Evolutionary conservation across 768 basidiomycete genomes (phyloP), one percentile per base, ranked within the genome.

Genomic region (Kwoniella mangroviensis): DNA sequence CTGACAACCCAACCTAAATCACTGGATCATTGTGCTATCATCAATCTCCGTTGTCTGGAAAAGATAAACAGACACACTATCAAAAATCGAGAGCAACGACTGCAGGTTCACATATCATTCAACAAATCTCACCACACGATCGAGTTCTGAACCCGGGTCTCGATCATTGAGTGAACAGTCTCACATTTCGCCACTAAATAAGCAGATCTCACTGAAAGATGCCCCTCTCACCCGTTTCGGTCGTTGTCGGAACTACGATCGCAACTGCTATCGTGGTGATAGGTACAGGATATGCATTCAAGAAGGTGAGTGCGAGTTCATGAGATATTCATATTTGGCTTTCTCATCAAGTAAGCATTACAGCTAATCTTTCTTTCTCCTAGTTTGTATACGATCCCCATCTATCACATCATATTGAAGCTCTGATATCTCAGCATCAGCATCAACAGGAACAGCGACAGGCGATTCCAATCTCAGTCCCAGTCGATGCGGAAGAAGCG

Each of bases 331-430:
- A 28, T 19, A 42, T 4, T 13, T 22, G 19, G 17, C n/a, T 53
- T 12, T 54, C 22, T 63, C 43, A 24, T 10, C 45, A 7, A 42
- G 51, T 21, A 45, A 63, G 22, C 57, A 21, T 54, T 4, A 21
- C 13, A 15, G 49, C 53, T 11, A 22, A 22, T 34, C 40, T 28
- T 13, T 51, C 22, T 52, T 21, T 22, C 12, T 59, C 45, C 24
- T 41, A 79, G 78, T 79, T 72, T 61, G 56, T 79, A 53, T 79
- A 79, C 63, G 78, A 79, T 45, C 78, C 78, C 2, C 78, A 79
- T 54, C 66, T 79, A 28, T 76, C 76, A 6, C 76, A 73, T n/a
- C 67, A 72, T 49, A 56, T 79, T 43, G 78, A 79, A 67, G 78
- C 76, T 15, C 64, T 75, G 41, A 56, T 79, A 41, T 69, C 75